phyloP scores from a whole-genome alignment of 2,329 filamentous ascomycete species.

The Alternaria brassicicola region DNA sequence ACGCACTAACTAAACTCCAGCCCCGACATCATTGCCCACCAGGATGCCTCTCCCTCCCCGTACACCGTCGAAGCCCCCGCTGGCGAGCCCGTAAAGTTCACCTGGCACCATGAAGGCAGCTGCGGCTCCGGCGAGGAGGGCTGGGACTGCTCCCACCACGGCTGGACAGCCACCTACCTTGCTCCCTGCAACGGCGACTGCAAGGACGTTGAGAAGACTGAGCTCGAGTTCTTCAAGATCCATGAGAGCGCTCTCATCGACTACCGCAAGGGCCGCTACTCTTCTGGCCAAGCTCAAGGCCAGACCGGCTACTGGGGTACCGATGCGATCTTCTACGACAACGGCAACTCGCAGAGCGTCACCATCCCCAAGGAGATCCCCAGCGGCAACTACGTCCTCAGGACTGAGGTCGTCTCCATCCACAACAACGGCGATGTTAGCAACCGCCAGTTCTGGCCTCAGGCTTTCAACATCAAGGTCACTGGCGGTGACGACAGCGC shows the following conservation, averaged over 20 bases:
- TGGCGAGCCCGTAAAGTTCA: conserved; percentile 39
- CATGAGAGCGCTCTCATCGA: conserved; percentile 35
- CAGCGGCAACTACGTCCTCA: conserved; percentile 45
- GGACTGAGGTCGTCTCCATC: conserved; percentile 44
- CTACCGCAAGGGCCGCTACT: conserved; percentile 38
- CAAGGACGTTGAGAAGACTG: conserved; percentile 36
- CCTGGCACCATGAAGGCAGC: conserved; percentile 39
- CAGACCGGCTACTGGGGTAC: conserved; percentile 43
- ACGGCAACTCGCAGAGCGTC: conserved; percentile 39
- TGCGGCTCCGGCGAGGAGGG: conserved; percentile 35
- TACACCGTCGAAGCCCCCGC: conserved; percentile 38
- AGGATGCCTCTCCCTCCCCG: conserved; percentile 36
- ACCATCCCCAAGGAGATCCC: conserved; percentile 42
- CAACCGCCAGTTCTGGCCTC: conserved; percentile 45
- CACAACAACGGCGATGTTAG: conserved; percentile 44
- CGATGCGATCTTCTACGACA: conserved; percentile 45
- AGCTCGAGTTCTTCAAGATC: conserved; percentile 46
- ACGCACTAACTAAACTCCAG: neutral
- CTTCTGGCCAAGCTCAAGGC: conserved; percentile 24
- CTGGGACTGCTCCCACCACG: conserved; percentile 45
- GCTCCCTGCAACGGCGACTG: conserved; percentile 45
- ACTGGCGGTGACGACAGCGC: conserved; percentile 36
- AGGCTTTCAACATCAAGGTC: conserved; percentile 46
- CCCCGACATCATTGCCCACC: conserved; percentile 42
- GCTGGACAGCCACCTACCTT: conserved; percentile 42